Evolutionary conservation across 1,139 yeast species (phyloP), one percentile per base, ranked within the genome.

Genomic region (Hansenula anomala): DNA sequence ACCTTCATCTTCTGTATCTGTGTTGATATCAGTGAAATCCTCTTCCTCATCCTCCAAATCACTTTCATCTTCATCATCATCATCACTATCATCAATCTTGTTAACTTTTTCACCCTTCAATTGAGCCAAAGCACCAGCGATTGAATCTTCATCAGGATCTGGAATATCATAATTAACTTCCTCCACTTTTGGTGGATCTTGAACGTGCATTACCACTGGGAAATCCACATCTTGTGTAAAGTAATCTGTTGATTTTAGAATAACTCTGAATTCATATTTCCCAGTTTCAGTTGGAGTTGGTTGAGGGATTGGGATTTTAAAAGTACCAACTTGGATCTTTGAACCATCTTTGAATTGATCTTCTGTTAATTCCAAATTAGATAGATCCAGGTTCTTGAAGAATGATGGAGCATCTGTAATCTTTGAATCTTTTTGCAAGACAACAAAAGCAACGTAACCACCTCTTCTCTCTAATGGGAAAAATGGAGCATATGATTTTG

Each of bases 261-360:
- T 59, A 28, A 84, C 64, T 61, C 90, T 69, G 69, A 83, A 86
- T 49, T 75, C 78, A 54, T 66, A 77, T 20, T 64, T 66, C 27
- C 94, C 95, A 22, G 66, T 64, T 38, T 69, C 68, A 24, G 73
- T 73, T 12, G 96, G 96, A 4, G 95, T 76, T 39, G 94, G 87
- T 39, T 75, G 68, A 13, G 81, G 63, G 37, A 89, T 61, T 47
- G 83, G 88, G 38, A 89, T 67, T 59, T 85, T 88, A 55, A 86
- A 80, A 2, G 90, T 79, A 39, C 88, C 78, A 38, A 87, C 67
- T 4, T 62, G 63, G 43, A 85, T 27, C 20, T 46, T 44, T 18
- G 42, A 42, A 11, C 52, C 54, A 18, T 64, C 63, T 38, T 63
- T 51, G 35, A 73, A 79, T 39, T 72, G 69, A 36, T 73, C 75